Conservation (phyloP, 192 early-diverging fungal species). For the Spizellomyces sp. region DNA sequence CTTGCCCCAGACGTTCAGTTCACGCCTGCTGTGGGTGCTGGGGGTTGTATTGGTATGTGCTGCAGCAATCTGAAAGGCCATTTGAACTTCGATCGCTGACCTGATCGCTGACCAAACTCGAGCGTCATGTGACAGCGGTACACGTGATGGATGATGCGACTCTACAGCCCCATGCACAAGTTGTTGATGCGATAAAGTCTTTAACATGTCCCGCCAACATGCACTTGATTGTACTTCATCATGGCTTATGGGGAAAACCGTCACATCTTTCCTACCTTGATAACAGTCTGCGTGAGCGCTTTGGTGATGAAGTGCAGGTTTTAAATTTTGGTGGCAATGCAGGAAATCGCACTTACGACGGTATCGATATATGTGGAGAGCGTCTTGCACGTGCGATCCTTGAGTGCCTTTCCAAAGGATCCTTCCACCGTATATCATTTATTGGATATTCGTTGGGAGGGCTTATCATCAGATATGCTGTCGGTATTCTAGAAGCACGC, state of each 20-base stretch:
- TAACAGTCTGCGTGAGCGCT: constrained; percentile 37
- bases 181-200: too few species aligned
- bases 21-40: too few species aligned
- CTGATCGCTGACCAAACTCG: too few species aligned
- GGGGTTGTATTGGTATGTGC: too few species aligned
- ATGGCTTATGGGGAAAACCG: constrained; percentile 68
- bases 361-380: constrained; percentile 28
- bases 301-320: constrained; percentile 1
- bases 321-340: constrained; percentile 35
- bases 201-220: too few species aligned
- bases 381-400: constrained; percentile 20
- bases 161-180: too few species aligned
- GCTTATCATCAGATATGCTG: constrained; percentile 49
- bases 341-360: constrained; percentile 47
- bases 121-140: too few species aligned
- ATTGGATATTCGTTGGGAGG: constrained; percentile 59
- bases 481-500: constrained; percentile 45
- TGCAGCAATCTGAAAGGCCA: too few species aligned
- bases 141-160: too few species aligned
- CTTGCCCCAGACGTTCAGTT: too few species aligned
- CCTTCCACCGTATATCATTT: constrained; percentile 36
- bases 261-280: constrained; percentile 55
- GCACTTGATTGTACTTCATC: constrained; percentile 63
- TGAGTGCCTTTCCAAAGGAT: constrained; percentile 13
- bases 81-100: too few species aligned